Base-by-base conservation (phyloP, 1,284 basidiomycete species). In the Pseudozyma flocculosa region DNA sequence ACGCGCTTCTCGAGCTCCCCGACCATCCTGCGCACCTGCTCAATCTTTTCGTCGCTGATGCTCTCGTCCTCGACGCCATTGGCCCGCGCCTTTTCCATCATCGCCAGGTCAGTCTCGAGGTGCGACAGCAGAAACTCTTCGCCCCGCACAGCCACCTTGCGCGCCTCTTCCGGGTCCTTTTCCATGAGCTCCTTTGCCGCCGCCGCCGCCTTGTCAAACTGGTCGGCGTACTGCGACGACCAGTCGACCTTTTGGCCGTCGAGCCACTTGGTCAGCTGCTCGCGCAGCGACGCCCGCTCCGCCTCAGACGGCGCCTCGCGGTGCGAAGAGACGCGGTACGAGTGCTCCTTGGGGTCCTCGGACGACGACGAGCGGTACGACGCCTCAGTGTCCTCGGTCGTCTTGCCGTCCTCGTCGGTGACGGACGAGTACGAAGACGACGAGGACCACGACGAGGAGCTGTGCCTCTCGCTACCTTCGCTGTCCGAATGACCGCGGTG, bases 61-160 rank as follows among this genome's bases (percentile, higher is more conserved):
- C 47, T 23, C 10, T 48, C 36, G 38, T 63, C 63, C 17, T 60
- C 22, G 37, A 50, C 57, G 4, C 55, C 56, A 29, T 59, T 58
- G 1, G 53, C 53, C 5, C 52, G 18, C 2, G 55, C 61, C 15
- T 54, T 40, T 32, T 53, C 60, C 71, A 73, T 70, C 45, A 61
- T 39, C 19, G 65, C 61, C n/a, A 66, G 29, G 50, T 73, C 71
- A 2, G 54, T 50, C 26, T 61, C 47, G 29, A 73, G 54, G 21
- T 70, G 51, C 13, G 61, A 48, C 1, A 71, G 55, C 1, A 73
- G 40, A 68, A 68, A 72, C 29, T 61, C 55, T 54, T 73, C 71
- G 54, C 57, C 62, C 40, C 71, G 45, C 18, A 66, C 40, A 5
- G 73, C 75, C 50, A 71, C 41, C 49, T 65, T 37, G 29, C 54